Conservation (phyloP, 129 eudicot genomes). For the Solidago caesia region DNA sequence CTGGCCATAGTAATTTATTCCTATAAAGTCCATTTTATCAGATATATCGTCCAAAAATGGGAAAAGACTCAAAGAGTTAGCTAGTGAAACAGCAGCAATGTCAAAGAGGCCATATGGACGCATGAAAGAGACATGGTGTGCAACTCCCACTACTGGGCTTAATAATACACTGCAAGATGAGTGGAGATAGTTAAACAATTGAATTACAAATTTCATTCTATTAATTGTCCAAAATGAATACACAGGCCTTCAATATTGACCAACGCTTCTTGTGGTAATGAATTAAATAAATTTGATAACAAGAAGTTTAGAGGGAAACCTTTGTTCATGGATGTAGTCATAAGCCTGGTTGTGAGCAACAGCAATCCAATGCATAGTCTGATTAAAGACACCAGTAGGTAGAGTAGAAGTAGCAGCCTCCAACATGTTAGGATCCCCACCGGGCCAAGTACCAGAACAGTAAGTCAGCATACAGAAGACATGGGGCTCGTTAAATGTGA, state of each 20-base stretch:
- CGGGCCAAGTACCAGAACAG: conserved; percentile 99
- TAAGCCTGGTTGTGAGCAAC: conserved; percentile 90
- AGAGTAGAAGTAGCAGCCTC: conserved; percentile 95
- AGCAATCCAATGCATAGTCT: conserved; percentile 87
- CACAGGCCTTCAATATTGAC: conserved; percentile 3
- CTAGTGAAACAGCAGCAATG: conserved; percentile 74
- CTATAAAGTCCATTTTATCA: conserved; percentile 81
- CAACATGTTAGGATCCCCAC: conserved; percentile 96
- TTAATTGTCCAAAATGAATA: not conserved
- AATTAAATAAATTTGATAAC: not conserved
- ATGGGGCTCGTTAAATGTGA: conserved; percentile 97
- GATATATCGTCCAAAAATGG: conserved; percentile 79
- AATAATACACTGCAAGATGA: conserved; percentile 46
- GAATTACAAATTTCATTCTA: not conserved
- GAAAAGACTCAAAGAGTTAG: conserved; percentile 71
- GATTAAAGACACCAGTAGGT: conserved; percentile 83
- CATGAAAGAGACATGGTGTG: conserved; percentile 93
- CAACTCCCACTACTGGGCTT: conserved; percentile 71
- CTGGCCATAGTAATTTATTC: conserved; percentile 95
- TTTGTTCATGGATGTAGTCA: conserved; percentile 88
- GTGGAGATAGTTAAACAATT: conserved; percentile 3
- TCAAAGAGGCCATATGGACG: conserved; percentile 97
- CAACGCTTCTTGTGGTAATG: not conserved
- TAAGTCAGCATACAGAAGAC: conserved; percentile 88
- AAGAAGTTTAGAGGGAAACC: conserved; percentile 40